Percentiles rank a stretch among this genome's conserved stretches.
phyloP scores from a whole-genome alignment of 2,329 filamentous ascomycete genomes.

The Aspergillus cejpii region DNA sequence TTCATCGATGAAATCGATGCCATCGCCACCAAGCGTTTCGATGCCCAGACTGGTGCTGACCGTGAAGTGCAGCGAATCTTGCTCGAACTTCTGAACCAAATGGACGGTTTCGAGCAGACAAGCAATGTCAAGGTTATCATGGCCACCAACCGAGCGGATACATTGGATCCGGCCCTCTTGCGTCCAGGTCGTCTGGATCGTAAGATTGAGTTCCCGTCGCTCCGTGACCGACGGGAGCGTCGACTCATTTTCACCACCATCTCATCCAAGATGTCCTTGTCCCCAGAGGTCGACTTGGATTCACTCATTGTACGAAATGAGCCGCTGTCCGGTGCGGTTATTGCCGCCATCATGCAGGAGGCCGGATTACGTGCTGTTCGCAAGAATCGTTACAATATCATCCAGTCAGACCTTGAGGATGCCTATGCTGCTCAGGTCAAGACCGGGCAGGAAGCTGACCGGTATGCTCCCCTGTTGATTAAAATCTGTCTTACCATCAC shows the following conservation, averaged over 20 bases:
- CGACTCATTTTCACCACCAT: slow-evolving; percentile 98
- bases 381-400: slow-evolving; percentile 99
- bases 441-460: slow-evolving; percentile 62
- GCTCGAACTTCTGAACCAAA: slow-evolving; percentile 95
- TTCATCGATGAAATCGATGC: slow-evolving; percentile 99
- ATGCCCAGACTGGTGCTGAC: slow-evolving; percentile 95
- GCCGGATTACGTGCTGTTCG: slow-evolving; percentile 87
- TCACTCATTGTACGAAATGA: slow-evolving; percentile 95
- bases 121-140: slow-evolving; percentile 99
- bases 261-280: slow-evolving; percentile 91
- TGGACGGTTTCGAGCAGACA: slow-evolving; percentile 99
- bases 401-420: slow-evolving; percentile 92
- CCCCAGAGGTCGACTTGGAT: slow-evolving; percentile 93
- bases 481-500: not conserved
- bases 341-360: slow-evolving; percentile 99
- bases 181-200: slow-evolving; percentile 91
- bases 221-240: slow-evolving; percentile 88
- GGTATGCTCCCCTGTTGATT: slow-evolving; percentile 36
- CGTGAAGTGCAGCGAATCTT: slow-evolving; percentile 98
- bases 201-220: slow-evolving; percentile 97
- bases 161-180: slow-evolving; percentile 86
- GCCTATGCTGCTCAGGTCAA: slow-evolving; percentile 97
- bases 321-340: slow-evolving; percentile 87
- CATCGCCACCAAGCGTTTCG: slow-evolving; percentile 98
- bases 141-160: slow-evolving; percentile 98